A percentile compares a stretch with the other conserved stretches of the same genome.
These are phyloP conservation scores for Croton laevigatus DNA, from an alignment of 441 rosid genomes.

Conservation along the genomic window DNA sequence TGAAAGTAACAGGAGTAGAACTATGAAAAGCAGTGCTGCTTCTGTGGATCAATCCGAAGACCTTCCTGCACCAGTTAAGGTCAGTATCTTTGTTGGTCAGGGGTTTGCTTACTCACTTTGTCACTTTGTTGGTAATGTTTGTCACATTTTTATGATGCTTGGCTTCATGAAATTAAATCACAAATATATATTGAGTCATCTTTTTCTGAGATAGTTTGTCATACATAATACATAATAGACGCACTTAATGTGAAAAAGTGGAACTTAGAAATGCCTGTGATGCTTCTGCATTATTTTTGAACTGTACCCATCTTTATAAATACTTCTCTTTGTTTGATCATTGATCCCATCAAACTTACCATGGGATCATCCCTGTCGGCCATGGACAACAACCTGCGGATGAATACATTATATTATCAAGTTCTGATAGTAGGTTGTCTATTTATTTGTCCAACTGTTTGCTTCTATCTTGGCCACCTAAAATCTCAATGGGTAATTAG, in stretches of 20 bases:
- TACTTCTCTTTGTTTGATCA: background rate
- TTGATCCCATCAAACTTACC: background rate
- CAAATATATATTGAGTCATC: background rate
- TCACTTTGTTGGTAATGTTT: background rate
- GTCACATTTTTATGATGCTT: background rate
- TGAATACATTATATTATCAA: background rate
- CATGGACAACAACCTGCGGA: background rate
- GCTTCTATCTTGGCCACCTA: constrained; percentile 2
- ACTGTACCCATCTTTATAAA: background rate
- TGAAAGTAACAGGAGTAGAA: constrained; percentile 28
- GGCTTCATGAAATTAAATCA: background rate
- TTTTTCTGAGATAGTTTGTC: background rate
- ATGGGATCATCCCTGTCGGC: background rate
- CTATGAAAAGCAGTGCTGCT: constrained; percentile 29
- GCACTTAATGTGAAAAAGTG: constrained; percentile 1
- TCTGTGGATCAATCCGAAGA: constrained; percentile 37
- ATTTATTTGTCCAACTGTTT: background rate
- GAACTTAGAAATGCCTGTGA: background rate
- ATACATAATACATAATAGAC: background rate
- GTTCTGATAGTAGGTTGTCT: background rate
- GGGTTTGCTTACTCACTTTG: background rate
- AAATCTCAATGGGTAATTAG: constrained; percentile 5
- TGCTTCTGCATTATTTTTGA: background rate
- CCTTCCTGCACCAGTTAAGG: constrained; percentile 46
- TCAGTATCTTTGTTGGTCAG: constrained; percentile 30